phyloP scores from a whole-genome alignment of 192 early-diverging fungal species.

The Pecoramyces ruminantium region DNA sequence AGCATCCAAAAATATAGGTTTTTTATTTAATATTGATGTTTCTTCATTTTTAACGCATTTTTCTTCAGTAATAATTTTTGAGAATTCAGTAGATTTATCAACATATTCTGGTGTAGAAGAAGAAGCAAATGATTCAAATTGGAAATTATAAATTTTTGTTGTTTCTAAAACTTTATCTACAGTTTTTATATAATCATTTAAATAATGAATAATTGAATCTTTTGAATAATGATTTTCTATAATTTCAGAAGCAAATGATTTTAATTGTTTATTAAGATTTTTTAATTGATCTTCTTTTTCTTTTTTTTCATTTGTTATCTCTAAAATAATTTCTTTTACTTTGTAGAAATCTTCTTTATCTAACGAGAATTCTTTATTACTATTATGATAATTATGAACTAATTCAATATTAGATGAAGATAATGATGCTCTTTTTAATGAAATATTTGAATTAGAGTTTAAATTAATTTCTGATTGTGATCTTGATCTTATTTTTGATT shows the following conservation, averaged over 20 bases:
- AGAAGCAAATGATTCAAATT: not conserved
- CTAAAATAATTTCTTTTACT: not conserved
- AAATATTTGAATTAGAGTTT: not conserved
- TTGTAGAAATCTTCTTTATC: not conserved
- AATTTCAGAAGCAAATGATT: not conserved
- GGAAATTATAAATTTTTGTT: not conserved
- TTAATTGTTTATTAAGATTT: not conserved
- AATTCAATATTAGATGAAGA: not conserved
- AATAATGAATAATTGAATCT: not conserved
- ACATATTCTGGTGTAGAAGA: not conserved
- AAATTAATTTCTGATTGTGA: not conserved
- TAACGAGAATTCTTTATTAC: not conserved
- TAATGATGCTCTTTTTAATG: not conserved
- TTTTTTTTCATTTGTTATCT: not conserved
- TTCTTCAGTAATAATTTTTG: not conserved
- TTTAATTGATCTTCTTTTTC: not conserved
- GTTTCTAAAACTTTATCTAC: not conserved
- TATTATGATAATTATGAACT: not conserved
- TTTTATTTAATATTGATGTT: not conserved
- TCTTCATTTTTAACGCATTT: no score
- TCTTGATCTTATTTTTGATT: no score
- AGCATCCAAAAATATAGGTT: not conserved
- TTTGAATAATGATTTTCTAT: not conserved
- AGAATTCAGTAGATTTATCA: not conserved
- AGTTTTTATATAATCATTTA: not conserved